Percentiles rank a stretch among this genome's conserved stretches.
Evolutionary conservation across 108 stramenopile genomes (phyloP).

Genomic region (Nitzschia sp.): DNA sequence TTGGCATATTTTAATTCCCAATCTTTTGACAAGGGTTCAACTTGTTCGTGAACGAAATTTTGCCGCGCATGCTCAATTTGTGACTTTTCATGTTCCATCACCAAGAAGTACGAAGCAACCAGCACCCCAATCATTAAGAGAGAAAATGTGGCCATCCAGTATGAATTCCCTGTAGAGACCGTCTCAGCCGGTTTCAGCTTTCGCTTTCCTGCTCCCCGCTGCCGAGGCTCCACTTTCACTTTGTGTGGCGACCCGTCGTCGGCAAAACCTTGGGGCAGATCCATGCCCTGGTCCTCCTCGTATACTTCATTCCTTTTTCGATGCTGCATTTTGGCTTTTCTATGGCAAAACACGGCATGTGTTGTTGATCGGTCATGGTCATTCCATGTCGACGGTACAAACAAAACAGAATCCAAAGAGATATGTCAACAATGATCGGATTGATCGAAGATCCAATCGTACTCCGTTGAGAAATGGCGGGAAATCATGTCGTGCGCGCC

Average conservation of each 20-base stretch:
- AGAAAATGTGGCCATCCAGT: slow-evolving; percentile 21
- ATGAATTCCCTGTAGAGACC: not conserved
- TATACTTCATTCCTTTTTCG: slow-evolving; percentile 3
- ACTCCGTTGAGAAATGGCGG: too few relatives aligned
- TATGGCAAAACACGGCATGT: not conserved
- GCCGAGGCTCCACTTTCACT: slow-evolving; percentile 3
- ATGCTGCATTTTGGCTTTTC: slow-evolving; percentile 6
- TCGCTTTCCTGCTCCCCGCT: not conserved
- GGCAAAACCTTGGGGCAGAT: slow-evolving; percentile 16
- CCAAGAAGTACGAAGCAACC: slow-evolving; percentile 18
- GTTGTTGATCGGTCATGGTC: not conserved
- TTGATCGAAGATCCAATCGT: too few relatives aligned
- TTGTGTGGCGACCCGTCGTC: slow-evolving; percentile 3
- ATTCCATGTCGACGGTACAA: too few relatives aligned
- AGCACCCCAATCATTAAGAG: slow-evolving; percentile 16
- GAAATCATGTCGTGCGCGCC: too few relatives aligned
- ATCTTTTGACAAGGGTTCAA: slow-evolving; percentile 21
- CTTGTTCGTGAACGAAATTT: slow-evolving; percentile 24
- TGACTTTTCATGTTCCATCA: slow-evolving; percentile 17
- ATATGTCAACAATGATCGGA: too few relatives aligned
- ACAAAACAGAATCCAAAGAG: too few relatives aligned
- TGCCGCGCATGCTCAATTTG: slow-evolving; percentile 21
- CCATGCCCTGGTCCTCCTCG: slow-evolving; percentile 1
- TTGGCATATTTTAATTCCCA: slow-evolving; percentile 23
- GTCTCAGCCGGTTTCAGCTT: not conserved